Conservation (phyloP, 169 alveolate genomes). For the Cryptosporidium canis region DNA sequence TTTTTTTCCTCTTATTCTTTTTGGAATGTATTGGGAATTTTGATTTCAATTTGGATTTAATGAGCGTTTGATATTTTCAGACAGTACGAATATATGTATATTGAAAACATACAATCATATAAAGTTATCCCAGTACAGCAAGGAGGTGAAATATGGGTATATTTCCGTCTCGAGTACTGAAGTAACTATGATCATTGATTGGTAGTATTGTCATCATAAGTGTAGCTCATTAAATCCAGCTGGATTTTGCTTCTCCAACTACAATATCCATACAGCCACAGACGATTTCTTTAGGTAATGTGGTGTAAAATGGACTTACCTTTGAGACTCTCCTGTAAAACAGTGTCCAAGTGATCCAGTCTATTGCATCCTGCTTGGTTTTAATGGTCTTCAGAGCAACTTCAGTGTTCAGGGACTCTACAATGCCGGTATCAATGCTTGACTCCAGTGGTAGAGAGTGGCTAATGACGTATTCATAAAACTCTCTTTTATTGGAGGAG, state of each 20-base stretch:
- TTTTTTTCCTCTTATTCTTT: too few relatives aligned
- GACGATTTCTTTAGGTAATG: neutral
- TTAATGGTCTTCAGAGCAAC: conserved; percentile 95
- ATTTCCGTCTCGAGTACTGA: neutral
- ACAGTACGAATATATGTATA: conserved; percentile 66
- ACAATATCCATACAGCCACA: neutral
- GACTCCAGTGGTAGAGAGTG: conserved; percentile 99
- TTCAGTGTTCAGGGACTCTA: conserved; percentile 96
- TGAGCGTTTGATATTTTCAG: conserved; percentile 11
- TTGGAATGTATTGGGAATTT: neutral
- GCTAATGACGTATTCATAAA: conserved; percentile 93
- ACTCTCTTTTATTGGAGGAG: conserved; percentile 93
- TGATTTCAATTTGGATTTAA: neutral
- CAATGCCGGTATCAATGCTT: conserved; percentile 91
- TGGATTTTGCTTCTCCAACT: neutral
- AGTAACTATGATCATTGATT: neutral
- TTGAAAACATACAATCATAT: neutral
- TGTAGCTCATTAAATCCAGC: neutral
- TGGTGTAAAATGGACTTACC: conserved; percentile 45
- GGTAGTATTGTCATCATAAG: neutral
- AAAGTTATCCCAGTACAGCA: neutral
- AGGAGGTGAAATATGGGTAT: neutral
- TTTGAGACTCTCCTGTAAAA: conserved; percentile 96
- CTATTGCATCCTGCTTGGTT: conserved; percentile 96
- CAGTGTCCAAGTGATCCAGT: conserved; percentile 99